phyloP scores from a whole-genome alignment of 331 rosid genomes.

The Saraca asoca region DNA sequence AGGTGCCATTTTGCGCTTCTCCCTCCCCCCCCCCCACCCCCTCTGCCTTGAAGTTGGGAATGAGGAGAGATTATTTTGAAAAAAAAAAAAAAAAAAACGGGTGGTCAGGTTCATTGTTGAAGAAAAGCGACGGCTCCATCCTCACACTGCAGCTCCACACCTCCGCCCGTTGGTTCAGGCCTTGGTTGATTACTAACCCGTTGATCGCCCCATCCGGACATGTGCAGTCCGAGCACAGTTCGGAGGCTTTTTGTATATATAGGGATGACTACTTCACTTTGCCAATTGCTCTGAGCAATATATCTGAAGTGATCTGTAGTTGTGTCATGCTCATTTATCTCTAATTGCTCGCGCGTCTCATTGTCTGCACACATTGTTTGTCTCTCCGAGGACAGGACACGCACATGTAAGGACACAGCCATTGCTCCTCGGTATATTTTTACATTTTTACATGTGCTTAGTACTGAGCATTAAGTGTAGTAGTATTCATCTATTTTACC shows the following conservation, averaged over 20 bases:
- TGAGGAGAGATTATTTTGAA: constrained; percentile 47
- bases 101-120: constrained; percentile 36
- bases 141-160: constrained; percentile 36
- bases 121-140: constrained; percentile 37
- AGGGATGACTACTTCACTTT: constrained; percentile 64
- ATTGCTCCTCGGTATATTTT: constrained; percentile 36
- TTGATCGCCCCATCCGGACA: constrained; percentile 52
- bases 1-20: constrained; percentile 43
- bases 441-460: constrained; percentile 32
- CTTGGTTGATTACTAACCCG: constrained; percentile 67
- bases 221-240: constrained; percentile 48
- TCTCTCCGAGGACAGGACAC: constrained; percentile 22
- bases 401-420: constrained; percentile 29
- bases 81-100: too few species aligned
- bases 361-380: constrained; percentile 31
- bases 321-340: constrained; percentile 42
- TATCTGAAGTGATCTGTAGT: constrained; percentile 59
- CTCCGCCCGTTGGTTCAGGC: constrained; percentile 39
- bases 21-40: too few species aligned
- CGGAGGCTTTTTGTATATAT: constrained; percentile 77
- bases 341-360: constrained; percentile 24
- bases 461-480: constrained; percentile 32
- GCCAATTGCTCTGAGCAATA: constrained; percentile 64
- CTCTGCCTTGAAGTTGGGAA: constrained; percentile 36
- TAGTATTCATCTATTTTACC: constrained; percentile 38